Evolutionary conservation across 495 filamentous ascomycete genomes (phyloP).

Genomic region (Lasiosphaeris hirsuta): DNA sequence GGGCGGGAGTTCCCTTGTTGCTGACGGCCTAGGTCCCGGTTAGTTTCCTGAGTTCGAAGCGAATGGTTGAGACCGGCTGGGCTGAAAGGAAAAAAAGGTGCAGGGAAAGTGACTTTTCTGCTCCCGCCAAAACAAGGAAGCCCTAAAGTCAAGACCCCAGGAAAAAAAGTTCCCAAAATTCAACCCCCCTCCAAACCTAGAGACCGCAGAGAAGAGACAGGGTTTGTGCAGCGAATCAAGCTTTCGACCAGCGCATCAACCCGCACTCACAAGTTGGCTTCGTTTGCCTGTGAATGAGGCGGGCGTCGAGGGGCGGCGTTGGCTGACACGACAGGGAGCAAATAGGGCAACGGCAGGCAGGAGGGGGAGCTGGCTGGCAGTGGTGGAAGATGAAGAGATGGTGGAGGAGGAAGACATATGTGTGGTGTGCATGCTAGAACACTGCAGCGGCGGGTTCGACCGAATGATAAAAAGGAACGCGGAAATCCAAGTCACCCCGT

Average conservation of each 20-base stretch:
- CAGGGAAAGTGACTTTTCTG: slow-evolving; percentile 10
- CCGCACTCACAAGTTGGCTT: neutral
- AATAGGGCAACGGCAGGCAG: neutral
- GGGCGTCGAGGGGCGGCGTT: slow-evolving; percentile 4
- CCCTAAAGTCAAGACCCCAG: slow-evolving; percentile 1
- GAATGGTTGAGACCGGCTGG: slow-evolving; percentile 7
- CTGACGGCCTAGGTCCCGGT: slow-evolving; percentile 26
- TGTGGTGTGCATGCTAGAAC: neutral
- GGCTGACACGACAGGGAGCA: slow-evolving; percentile 7
- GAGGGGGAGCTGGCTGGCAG: slow-evolving; percentile 1
- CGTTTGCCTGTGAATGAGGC: slow-evolving; percentile 2
- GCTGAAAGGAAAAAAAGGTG: slow-evolving; percentile 8
- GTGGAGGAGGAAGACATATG: neutral
- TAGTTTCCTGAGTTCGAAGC: slow-evolving; percentile 20
- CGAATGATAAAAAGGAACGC: slow-evolving; percentile 2
- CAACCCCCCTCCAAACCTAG: neutral
- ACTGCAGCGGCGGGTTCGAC: slow-evolving; percentile 4
- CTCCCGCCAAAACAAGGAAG: slow-evolving; percentile 1
- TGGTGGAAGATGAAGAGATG: slow-evolving; percentile 13
- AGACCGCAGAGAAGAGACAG: neutral
- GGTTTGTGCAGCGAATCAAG: neutral
- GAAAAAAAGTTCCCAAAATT: neutral
- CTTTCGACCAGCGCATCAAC: neutral
- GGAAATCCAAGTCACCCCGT: neutral
- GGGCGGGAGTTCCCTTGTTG: slow-evolving; percentile 35